Evolutionary conservation across 2,329 filamentous ascomycete species (phyloP), one percentile per base, ranked within the genome.

Genomic region (Fusarium lyarnte): DNA sequence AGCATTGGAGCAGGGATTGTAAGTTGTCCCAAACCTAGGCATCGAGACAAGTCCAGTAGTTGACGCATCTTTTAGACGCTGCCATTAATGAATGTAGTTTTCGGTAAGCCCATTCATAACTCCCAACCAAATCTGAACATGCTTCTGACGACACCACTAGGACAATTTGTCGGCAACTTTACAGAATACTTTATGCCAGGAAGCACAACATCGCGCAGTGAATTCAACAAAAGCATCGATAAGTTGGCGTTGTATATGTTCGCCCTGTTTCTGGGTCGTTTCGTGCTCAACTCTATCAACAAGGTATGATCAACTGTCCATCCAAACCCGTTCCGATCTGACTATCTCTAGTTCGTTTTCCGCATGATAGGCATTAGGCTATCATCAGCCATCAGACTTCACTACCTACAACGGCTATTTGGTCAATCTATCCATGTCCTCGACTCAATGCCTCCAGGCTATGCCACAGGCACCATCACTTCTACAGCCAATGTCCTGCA

Each of bases 191-290:
- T 82, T 63, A 76, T 80, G 31, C 65, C 63, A 43, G 76, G 75
- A 11, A 76, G 76, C 11, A 82, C 78, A 13, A 69, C 75, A 8
- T 78, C 80, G 8, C 79, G 79, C 51, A 78, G 70, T 6, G 69
- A 83, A 10, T 89, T 90, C 72, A 73, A 80, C 23, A 65, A 72
- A 5, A 74, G 73, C 16, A 74, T 88, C 36, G 84, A 88, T 72
- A 81, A 74, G 52, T 82, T 87, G 65, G 80, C 87, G 79, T 82
- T 94, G 1, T 93, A 91, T 79, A 90, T 94, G 75, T 87, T 94
- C 60, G 89, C 89, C 61, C 83, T 94, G 11, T 94, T 94, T 79
- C 80, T 94, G 43, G 91, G 83, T 19, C 89, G 91, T 52, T 90
- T 93, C 72, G 77, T 82, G 23, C 82, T 93, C 43, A 88, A 87